Conservation (phyloP, 768 basidiomycete species). For the Lanmaoa rubissima region DNA sequence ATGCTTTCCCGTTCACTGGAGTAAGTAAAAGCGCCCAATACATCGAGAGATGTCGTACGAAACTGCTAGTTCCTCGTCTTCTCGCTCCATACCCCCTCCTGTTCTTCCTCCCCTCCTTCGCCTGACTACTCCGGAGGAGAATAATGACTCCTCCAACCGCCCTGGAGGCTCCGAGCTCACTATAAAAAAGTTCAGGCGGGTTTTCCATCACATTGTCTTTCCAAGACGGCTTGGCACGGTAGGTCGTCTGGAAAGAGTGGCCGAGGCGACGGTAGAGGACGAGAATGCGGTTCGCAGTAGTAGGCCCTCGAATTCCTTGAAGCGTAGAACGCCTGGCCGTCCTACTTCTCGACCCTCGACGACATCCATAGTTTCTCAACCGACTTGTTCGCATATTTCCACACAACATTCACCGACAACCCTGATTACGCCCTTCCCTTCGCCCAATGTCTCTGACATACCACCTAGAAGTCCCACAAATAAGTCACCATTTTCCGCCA, state of each 20-base stretch:
- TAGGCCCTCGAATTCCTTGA: neutral
- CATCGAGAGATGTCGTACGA: conserved; percentile 10
- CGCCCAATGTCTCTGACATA: conserved; percentile 6
- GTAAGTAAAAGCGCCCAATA: neutral
- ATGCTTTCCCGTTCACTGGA: neutral
- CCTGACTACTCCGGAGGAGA: conserved; percentile 5
- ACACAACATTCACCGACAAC: conserved; percentile 1
- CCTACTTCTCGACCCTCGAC: neutral
- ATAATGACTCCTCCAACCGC: conserved; percentile 24
- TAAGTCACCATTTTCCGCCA: conserved; percentile 8
- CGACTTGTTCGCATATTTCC: conserved; percentile 1
- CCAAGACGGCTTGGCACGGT: neutral
- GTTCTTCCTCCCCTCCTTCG: conserved; percentile 18
- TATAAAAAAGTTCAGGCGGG: conserved; percentile 41
- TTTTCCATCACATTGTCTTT: conserved; percentile 39
- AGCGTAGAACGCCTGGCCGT: neutral
- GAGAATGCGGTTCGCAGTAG: neutral
- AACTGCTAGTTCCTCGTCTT: conserved; percentile 6
- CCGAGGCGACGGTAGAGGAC: conserved; percentile 1
- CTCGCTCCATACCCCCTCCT: conserved; percentile 4
- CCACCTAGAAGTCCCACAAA: conserved; percentile 14
- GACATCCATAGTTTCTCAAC: neutral
- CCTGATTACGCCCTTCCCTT: conserved; percentile 12
- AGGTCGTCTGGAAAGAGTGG: neutral
- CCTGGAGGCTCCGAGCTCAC: conserved; percentile 34